Percentiles rank a stretch among this genome's conserved stretches.
Conservation (phyloP, 2,329 filamentous ascomycete genomes). For the Aquanectria penicillioides region DNA sequence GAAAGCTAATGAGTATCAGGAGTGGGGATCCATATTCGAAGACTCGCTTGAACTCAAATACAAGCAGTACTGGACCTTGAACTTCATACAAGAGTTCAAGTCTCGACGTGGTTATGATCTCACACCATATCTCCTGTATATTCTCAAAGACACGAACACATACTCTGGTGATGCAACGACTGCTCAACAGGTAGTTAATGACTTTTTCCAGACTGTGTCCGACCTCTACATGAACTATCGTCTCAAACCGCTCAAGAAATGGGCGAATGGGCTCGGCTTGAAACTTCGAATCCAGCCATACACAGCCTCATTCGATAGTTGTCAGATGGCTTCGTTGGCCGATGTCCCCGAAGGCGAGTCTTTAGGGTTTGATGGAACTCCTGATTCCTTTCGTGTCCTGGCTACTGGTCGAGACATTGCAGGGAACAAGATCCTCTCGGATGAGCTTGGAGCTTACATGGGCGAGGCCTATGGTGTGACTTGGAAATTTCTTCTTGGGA, state of each 20-base stretch:
- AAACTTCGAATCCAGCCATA: background rate
- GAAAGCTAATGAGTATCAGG: background rate
- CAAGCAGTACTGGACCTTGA: background rate
- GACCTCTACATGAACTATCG: background rate
- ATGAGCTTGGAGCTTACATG: background rate
- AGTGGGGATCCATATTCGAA: background rate
- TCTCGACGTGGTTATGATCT: constrained; percentile 3
- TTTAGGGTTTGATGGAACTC: background rate
- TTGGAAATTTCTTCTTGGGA: background rate
- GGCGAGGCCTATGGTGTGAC: background rate
- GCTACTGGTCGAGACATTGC: background rate
- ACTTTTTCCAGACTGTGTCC: background rate
- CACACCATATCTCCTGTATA: background rate
- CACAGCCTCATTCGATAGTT: background rate
- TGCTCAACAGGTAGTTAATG: background rate
- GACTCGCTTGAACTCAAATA: background rate
- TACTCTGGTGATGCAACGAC: background rate
- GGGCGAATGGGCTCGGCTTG: background rate
- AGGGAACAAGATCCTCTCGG: background rate
- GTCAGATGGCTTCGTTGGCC: background rate
- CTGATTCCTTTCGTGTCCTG: background rate
- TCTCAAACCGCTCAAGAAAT: background rate
- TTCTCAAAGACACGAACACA: constrained; percentile 1
- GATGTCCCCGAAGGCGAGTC: background rate
- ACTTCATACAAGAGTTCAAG: background rate